Conservation (phyloP, 352 stramenopile species). For the Pythium chondricola region DNA sequence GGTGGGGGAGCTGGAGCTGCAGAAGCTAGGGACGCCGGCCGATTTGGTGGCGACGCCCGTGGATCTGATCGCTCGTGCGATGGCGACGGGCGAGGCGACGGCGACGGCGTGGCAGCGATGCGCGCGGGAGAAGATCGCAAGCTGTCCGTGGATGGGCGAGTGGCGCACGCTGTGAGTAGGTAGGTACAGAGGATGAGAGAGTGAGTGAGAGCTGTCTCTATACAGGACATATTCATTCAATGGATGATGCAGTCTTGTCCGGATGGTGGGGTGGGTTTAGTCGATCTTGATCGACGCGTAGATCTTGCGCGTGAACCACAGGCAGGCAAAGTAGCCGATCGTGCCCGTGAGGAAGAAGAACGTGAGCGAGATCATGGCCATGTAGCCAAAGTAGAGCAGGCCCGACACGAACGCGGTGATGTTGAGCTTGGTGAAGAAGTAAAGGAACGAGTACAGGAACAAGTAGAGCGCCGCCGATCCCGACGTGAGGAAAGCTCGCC, state of each 20-base stretch:
- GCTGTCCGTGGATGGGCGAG: slow-evolving; percentile 59
- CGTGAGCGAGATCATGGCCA: slow-evolving; percentile 95
- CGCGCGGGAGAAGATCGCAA: slow-evolving; percentile 29
- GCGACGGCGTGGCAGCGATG: slow-evolving; percentile 46
- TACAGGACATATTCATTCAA: background rate
- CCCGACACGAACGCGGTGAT: slow-evolving; percentile 92
- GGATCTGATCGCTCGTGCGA: slow-evolving; percentile 57
- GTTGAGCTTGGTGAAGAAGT: slow-evolving; percentile 97
- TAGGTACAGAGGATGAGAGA: background rate
- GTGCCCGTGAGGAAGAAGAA: slow-evolving; percentile 97
- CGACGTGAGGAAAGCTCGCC: slow-evolving; percentile 94
- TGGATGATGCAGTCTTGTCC: too few relatives aligned
- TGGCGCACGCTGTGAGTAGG: slow-evolving; percentile 66
- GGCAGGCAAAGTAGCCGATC: slow-evolving; percentile 96
- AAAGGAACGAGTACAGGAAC: slow-evolving; percentile 99
- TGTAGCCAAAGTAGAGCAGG: slow-evolving; percentile 99
- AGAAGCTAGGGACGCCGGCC: slow-evolving; percentile 77
- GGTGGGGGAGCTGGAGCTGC: slow-evolving; percentile 49
- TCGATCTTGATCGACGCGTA: slow-evolving; percentile 95
- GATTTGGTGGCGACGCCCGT: slow-evolving; percentile 64
- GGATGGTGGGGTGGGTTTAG: too few relatives aligned
- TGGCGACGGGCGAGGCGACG: slow-evolving; percentile 7
- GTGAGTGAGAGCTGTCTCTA: background rate
- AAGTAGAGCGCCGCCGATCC: slow-evolving; percentile 96
- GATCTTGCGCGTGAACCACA: slow-evolving; percentile 99